Evolutionary conservation across 2,329 filamentous ascomycete species (phyloP).

Genomic region (Emmonsiellopsis sp.): DNA sequence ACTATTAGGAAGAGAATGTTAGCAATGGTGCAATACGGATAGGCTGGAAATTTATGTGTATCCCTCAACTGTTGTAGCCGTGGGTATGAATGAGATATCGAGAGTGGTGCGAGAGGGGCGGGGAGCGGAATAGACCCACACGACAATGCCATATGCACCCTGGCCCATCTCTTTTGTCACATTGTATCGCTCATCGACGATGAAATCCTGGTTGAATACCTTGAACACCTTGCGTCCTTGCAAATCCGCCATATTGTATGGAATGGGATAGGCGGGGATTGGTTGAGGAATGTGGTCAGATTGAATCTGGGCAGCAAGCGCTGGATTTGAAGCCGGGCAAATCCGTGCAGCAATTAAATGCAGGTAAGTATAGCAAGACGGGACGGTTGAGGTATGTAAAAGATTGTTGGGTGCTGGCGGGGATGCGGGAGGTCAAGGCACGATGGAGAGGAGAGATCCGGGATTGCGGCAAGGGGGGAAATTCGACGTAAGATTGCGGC

Average conservation of each 20-base stretch:
- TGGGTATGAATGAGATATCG: not conserved
- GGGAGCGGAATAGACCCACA: slow-evolving; percentile 49
- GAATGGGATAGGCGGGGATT: not conserved
- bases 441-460: too few species aligned
- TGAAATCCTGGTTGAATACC: slow-evolving; percentile 99
- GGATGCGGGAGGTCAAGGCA: too few species aligned
- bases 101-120: not conserved
- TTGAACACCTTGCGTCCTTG: slow-evolving; percentile 86
- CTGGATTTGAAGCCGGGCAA: too few species aligned
- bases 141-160: slow-evolving; percentile 97
- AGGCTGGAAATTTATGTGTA: too few species aligned
- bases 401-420: too few species aligned
- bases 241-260: slow-evolving; percentile 46
- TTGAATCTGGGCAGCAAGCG: not conserved
- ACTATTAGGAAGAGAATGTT: slow-evolving; percentile 38
- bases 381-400: too few species aligned
- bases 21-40: not conserved
- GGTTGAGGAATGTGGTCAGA: too few species aligned
- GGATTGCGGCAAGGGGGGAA: too few species aligned
- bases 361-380: too few species aligned
- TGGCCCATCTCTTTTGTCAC: slow-evolving; percentile 98
- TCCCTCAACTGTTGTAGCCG: not conserved
- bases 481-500: too few species aligned
- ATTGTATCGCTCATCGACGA: slow-evolving; percentile 95
- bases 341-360: too few species aligned